Percentiles rank a stretch among this genome's conserved stretches.
Evolutionary conservation across 805 yeast species (phyloP).

Genomic region (Phaffomyces thermotolerans): DNA sequence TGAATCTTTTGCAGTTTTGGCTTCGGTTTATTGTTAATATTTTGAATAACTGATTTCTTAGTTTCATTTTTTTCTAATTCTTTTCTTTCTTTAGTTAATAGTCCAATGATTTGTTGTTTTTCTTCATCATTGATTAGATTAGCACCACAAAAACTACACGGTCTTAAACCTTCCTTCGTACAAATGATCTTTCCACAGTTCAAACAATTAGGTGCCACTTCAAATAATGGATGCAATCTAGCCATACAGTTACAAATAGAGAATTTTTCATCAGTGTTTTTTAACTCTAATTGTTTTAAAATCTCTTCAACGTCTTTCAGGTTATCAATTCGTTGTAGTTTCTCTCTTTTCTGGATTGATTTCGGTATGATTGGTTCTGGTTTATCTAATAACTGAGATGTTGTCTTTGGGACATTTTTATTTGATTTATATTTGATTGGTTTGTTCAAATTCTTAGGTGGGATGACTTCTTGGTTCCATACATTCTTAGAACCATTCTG

Average conservation of each 20-base stretch:
- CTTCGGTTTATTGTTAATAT: conserved; percentile 22
- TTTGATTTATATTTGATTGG: conserved; percentile 8
- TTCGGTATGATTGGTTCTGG: conserved; percentile 18
- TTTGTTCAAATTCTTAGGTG: conserved; percentile 1
- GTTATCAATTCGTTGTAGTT: conserved; percentile 41
- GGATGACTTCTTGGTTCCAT: too few relatives aligned
- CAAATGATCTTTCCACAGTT: conserved; percentile 94
- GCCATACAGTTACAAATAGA: conserved; percentile 77
- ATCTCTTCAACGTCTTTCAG: conserved; percentile 62
- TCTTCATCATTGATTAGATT: conserved; percentile 62
- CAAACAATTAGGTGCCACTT: conserved; percentile 87
- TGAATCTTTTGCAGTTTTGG: conserved; percentile 41
- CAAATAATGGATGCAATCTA: conserved; percentile 78
- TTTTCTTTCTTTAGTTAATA: conserved; percentile 47
- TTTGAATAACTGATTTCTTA: conserved; percentile 10
- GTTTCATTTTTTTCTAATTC: conserved; percentile 29
- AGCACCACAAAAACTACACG: conserved; percentile 76
- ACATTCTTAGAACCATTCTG: too few relatives aligned
- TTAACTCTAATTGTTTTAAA: conserved; percentile 43
- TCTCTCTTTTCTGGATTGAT: conserved; percentile 28
- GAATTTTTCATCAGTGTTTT: conserved; percentile 16
- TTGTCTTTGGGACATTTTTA: conserved; percentile 25
- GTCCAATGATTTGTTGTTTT: conserved; percentile 43
- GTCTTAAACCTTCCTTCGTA: conserved; percentile 81
- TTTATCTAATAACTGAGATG: conserved; percentile 38